Percentiles rank a stretch among this genome's conserved stretches.
phyloP scores from a whole-genome alignment of 2,329 filamentous ascomycete species.

The Alternaria burnsii region DNA sequence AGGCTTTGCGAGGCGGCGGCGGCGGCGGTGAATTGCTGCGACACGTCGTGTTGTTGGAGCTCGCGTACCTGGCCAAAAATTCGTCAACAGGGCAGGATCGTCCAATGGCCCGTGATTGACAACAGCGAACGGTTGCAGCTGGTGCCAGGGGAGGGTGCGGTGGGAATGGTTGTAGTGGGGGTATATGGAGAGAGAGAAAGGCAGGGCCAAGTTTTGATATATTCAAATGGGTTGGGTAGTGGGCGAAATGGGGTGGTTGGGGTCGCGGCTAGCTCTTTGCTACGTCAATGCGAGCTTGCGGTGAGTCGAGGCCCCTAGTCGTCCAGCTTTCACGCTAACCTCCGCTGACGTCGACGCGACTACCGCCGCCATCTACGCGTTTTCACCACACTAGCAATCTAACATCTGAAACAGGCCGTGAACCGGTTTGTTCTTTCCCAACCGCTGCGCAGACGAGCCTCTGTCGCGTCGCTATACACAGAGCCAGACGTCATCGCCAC shows the following conservation, averaged over 20 bases:
- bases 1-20: background rate
- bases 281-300: conserved; percentile 20
- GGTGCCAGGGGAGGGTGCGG: background rate
- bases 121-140: background rate
- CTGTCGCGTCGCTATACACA: background rate
- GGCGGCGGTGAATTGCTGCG: conserved; percentile 7
- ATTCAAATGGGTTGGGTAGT: conserved; percentile 4
- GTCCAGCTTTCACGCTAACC: conserved; percentile 11
- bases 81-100: conserved; percentile 11
- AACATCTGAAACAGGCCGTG: conserved; percentile 2
- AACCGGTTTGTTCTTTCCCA: conserved; percentile 4
- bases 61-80: conserved; percentile 17
- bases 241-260: conserved; percentile 26
- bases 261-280: conserved; percentile 15
- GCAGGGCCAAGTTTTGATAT: conserved; percentile 9
- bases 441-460: background rate
- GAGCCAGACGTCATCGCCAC: conserved; percentile 14
- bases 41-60: conserved; percentile 9
- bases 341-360: conserved; percentile 42
- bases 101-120: conserved; percentile 17
- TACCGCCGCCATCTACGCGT: conserved; percentile 27
- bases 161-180: conserved; percentile 10
- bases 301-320: conserved; percentile 13
- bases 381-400: conserved; percentile 8
- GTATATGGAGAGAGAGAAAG: background rate